Evolutionary conservation across 129 eudicot species (phyloP).

Genomic region (Rutidosis leptorrhynchoides): DNA sequence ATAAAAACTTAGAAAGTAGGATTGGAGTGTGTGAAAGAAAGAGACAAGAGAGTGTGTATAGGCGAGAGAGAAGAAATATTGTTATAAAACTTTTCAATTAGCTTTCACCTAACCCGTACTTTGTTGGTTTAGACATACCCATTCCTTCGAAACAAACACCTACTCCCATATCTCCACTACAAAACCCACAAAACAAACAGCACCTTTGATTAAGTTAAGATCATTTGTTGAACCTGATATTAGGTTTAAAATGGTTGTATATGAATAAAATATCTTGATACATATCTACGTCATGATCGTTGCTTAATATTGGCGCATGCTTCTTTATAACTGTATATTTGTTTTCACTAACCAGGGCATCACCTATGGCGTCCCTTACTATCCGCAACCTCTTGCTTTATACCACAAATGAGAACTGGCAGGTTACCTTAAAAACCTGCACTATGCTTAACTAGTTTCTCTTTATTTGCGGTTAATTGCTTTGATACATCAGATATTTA

Average conservation of each 20-base stretch:
- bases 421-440: constrained; percentile 45
- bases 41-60: too few relatives aligned
- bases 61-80: too few relatives aligned
- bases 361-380: constrained; percentile 97
- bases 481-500: constrained; percentile 18
- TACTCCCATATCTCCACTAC: too few relatives aligned
- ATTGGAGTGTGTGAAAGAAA: too few relatives aligned
- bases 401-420: constrained; percentile 94
- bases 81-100: too few relatives aligned
- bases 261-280: not conserved
- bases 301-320: constrained; percentile 13
- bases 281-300: not conserved
- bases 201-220: not conserved
- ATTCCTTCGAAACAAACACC: too few relatives aligned
- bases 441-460: constrained; percentile 12
- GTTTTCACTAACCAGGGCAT: constrained; percentile 59
- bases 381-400: constrained; percentile 81
- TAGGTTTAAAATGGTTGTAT: not conserved
- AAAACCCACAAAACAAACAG: too few relatives aligned
- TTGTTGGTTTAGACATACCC: too few relatives aligned
- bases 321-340: not conserved
- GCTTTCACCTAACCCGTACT: too few relatives aligned
- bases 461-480: constrained; percentile 23
- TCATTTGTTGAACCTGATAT: not conserved
- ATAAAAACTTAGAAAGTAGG: too few relatives aligned